Base-by-base conservation (phyloP, 768 basidiomycete species). In the Russula sp. region DNA sequence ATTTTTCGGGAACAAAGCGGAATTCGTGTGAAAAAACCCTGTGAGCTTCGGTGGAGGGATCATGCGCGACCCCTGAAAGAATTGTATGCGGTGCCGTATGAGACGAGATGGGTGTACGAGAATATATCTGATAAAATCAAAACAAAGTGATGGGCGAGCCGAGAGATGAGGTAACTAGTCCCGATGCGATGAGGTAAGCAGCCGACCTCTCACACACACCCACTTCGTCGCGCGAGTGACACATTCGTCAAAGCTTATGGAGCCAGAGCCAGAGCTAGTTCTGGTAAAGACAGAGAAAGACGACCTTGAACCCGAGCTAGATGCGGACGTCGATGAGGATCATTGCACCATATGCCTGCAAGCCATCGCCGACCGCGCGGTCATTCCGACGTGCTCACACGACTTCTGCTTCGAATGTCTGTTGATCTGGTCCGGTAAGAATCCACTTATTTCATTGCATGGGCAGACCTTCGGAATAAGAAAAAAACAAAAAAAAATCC, bases 371-470 rank as follows among this genome's bases (percentile, higher is more conserved):
- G 92, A 97, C 74, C 77, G 88, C 48, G 88, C 93, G 0, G 80
- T 95, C 42, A 77, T 96, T 29, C 90, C 93, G 1, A 79, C 77
- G 8, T 97, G 94, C 72, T 88, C 90, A 2, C 94, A 98, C 76
- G 88, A 90, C 69, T 95, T 95, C 69, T 98, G 94, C 69, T 96
- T 96, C 66, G 89, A 91, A 59, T 98, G 94, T 71, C 78, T 97
- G 25, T 75, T 88, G 50, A 74, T 93, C 1, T 96, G 93, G 94
- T 82, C 88, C 56, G 86, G 90, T 90, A 62, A 66, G 81, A 75
- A 41, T 16, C 35, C 52, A n/a, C 47, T 54, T 3, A 43, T 10
- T 29, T 34, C 42, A 22, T 48, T 45, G 50, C 7, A n/a, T 49
- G 38, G 20, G 13, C 46, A 47, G 8, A 6, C 16, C 16, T 45